These are phyloP conservation scores for Cutaneotrichosporon spelunceum DNA, from an alignment of 1,284 basidiomycete species.

Conservation along the genomic window DNA sequence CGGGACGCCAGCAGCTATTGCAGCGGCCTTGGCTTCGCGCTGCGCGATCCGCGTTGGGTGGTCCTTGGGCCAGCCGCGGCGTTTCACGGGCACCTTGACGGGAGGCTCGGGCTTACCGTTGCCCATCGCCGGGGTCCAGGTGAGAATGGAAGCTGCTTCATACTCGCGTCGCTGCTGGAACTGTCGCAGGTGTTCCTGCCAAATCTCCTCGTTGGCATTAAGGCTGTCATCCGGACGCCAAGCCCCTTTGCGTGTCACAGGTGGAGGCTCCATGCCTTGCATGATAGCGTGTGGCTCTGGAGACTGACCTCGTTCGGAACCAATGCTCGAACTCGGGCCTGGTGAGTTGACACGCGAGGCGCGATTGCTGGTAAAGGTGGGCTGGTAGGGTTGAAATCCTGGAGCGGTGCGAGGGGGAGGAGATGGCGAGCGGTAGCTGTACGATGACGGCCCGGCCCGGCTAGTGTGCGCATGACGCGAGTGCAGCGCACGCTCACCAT, in stretches of 20 bases:
- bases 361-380: constrained; percentile 8
- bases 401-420: constrained; percentile 11
- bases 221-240: constrained; percentile 32
- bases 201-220: constrained; percentile 40
- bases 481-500: constrained; percentile 5
- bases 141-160: constrained; percentile 33
- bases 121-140: constrained; percentile 20
- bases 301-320: constrained; percentile 13
- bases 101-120: constrained; percentile 13
- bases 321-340: constrained; percentile 8
- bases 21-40: constrained; percentile 34
- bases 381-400: constrained; percentile 15
- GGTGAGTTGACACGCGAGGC: constrained; percentile 5
- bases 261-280: constrained; percentile 3
- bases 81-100: constrained; percentile 24
- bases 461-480: constrained; percentile 1
- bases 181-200: constrained; percentile 36
- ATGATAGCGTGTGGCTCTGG: constrained; percentile 10
- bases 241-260: constrained; percentile 14
- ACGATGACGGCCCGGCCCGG: constrained; percentile 8
- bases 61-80: constrained; percentile 34
- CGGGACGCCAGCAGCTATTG: constrained; percentile 26
- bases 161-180: constrained; percentile 43
- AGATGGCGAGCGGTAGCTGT: constrained; percentile 14
- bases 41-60: constrained; percentile 33